Evolutionary conservation across 1,284 basidiomycete genomes (phyloP), one percentile per base, ranked within the genome.

Genomic region (Puccinia horiana): DNA sequence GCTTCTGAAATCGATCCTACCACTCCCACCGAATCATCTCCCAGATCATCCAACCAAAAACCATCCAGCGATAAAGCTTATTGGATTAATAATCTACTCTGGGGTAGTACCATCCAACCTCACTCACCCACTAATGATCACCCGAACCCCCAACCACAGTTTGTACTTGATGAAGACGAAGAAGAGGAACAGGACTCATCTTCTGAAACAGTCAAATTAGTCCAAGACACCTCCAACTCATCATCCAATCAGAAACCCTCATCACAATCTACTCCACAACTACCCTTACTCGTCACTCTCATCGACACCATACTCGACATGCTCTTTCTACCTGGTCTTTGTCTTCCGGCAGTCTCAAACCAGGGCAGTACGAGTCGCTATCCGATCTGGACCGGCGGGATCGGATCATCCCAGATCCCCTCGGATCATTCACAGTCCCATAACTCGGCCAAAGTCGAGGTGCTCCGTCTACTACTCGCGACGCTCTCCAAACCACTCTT

Each of bases 81-180:
- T 47, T 81, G 79, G 79, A 72, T 75, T 44, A 65, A 75, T 56
- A 47, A 74, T 40, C 61, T 81, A 2, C 72, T 81, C 23, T 81
- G 79, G 79, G 72, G 52, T n/a, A n/a, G n/a, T 4, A 49, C 58
- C 61, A 11, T 40, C 14, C 47, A 81, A 72, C 26, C n/a, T 4
- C 47, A 74, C 9, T 54, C 58, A 49, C 8, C 40, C 56, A 40
- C 35, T 6, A 73, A 73, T 29, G 29, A 35, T 65, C 8, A 65
- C 47, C 58, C 26, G 40, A 32, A 4, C 52, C 26, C 52, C 35
- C 61, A 47, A 78, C n/a, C 79, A 49, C 79, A 81, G 47, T 81
- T 81, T 49, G 79, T 81, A 4, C 73, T 81, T 18, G 79, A 81
- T 42, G 56, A 81, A n/a, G 79, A 81, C 61, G 70, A 75, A 54